phyloP scores from a whole-genome alignment of 371 early-diverging fungal genomes.

The Mortierella sp. region DNA sequence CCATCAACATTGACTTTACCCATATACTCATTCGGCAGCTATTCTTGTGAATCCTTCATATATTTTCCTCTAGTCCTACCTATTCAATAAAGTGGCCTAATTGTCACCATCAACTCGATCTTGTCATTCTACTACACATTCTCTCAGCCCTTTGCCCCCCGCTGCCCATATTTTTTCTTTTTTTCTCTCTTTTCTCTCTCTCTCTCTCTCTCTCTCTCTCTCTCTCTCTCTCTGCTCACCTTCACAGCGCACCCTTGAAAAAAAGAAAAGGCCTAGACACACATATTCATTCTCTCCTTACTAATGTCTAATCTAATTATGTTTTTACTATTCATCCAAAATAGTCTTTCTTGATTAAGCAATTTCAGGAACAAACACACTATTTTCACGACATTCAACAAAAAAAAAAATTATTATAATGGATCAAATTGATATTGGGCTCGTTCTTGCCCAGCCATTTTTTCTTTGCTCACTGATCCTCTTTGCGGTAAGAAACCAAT shows the following conservation, averaged over 20 bases:
- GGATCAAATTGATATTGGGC: conserved; percentile 25
- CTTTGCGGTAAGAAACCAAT: conserved; percentile 37
- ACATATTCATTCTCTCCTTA: conserved; percentile 6
- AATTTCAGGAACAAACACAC: conserved; percentile 14
- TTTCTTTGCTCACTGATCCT: conserved; percentile 49
- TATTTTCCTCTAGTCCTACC: too few species aligned
- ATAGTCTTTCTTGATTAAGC: conserved; percentile 2
- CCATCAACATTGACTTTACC: background rate
- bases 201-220: conserved; percentile 5
- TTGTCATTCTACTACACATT: background rate
- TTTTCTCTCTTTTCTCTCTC: background rate
- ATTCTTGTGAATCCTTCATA: too few species aligned
- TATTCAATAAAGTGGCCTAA: background rate
- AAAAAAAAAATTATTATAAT: conserved; percentile 16
- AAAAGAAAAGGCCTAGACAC: background rate
- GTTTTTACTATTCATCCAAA: conserved; percentile 2
- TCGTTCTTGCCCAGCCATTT: conserved; percentile 49
- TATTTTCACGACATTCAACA: background rate
- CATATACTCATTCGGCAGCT: too few species aligned
- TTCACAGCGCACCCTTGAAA: background rate
- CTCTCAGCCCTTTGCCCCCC: background rate
- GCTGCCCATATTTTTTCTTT: too few species aligned
- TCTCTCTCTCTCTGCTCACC: background rate
- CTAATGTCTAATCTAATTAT: conserved; percentile 1
- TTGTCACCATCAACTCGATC: background rate